phyloP scores from a whole-genome alignment of 2,329 filamentous ascomycete species.

The Xylariaceae sp. region DNA sequence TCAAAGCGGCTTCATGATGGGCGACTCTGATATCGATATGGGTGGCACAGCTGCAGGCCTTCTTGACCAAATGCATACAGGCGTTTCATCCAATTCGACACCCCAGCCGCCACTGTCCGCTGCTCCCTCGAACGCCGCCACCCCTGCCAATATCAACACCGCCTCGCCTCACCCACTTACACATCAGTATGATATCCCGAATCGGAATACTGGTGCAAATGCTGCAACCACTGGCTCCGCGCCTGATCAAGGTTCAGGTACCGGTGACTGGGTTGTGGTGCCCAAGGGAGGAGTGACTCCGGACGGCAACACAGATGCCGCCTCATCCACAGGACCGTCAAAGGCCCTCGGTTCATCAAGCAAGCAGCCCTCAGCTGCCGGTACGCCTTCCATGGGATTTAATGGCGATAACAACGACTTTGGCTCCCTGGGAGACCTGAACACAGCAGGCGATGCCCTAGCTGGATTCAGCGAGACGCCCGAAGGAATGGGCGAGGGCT shows the following conservation, averaged over 20 bases:
- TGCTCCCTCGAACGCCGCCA: conserved; percentile 51
- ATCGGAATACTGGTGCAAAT: conserved; percentile 37
- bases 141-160: conserved; percentile 46
- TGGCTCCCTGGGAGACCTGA: conserved; percentile 57
- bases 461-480: conserved; percentile 58
- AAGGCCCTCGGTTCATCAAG: conserved; percentile 25
- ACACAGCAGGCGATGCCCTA: conserved; percentile 67
- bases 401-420: conserved; percentile 56
- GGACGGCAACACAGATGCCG: conserved; percentile 29
- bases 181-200: conserved; percentile 10
- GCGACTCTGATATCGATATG: conserved; percentile 61
- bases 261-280: conserved; percentile 71
- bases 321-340: conserved; percentile 22
- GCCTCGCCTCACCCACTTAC: conserved; percentile 40
- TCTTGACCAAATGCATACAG: conserved; percentile 64
- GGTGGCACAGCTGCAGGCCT: conserved; percentile 58
- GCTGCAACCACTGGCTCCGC: conserved; percentile 40
- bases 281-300: conserved; percentile 54
- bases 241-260: conserved; percentile 46
- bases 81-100: conserved; percentile 55
- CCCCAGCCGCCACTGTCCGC: conserved; percentile 56
- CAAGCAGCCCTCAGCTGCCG: conserved; percentile 39
- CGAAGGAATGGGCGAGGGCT: conserved; percentile 48
- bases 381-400: conserved; percentile 43
- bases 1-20: conserved; percentile 50